phyloP scores from a whole-genome alignment of 495 filamentous ascomycete genomes.

The Rhizodiscina lignyota region DNA sequence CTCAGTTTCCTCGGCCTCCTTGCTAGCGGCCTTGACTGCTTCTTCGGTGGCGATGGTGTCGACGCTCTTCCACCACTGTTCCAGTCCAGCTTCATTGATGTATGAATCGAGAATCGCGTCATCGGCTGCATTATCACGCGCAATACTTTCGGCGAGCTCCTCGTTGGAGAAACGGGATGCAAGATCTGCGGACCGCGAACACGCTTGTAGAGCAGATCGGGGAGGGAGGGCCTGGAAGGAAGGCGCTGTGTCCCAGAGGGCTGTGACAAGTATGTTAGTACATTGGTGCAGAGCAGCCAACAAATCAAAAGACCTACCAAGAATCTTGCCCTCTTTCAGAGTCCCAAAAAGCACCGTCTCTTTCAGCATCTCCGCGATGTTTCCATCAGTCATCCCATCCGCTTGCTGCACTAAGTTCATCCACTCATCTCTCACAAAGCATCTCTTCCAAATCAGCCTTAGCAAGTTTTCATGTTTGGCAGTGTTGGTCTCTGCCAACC shows the following conservation, averaged over 20 bases:
- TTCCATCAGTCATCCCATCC: slow-evolving; percentile 30
- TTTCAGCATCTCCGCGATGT: slow-evolving; percentile 27
- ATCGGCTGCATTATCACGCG: slow-evolving; percentile 18
- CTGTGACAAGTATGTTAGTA: background rate
- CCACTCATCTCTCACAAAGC: slow-evolving; percentile 68
- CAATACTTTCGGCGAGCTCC: slow-evolving; percentile 16
- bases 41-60: background rate
- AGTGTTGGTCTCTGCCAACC: slow-evolving; percentile 26
- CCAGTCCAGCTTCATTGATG: slow-evolving; percentile 15
- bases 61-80: slow-evolving; percentile 13
- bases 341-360: slow-evolving; percentile 34
- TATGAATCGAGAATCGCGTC: slow-evolving; percentile 15
- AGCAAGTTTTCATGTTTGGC: slow-evolving; percentile 38
- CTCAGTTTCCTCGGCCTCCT: background rate
- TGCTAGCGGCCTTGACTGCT: background rate
- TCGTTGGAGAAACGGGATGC: slow-evolving; percentile 12
- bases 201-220: slow-evolving; percentile 16
- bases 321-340: slow-evolving; percentile 26
- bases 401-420: slow-evolving; percentile 37
- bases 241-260: slow-evolving; percentile 5
- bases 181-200: slow-evolving; percentile 12
- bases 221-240: slow-evolving; percentile 13
- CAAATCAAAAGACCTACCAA: slow-evolving; percentile 22
- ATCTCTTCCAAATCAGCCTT: slow-evolving; percentile 70
- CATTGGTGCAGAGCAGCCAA: background rate